Evolutionary conservation across 2,329 filamentous ascomycete genomes (phyloP).

Genomic region (Blumeriella jaapii): DNA sequence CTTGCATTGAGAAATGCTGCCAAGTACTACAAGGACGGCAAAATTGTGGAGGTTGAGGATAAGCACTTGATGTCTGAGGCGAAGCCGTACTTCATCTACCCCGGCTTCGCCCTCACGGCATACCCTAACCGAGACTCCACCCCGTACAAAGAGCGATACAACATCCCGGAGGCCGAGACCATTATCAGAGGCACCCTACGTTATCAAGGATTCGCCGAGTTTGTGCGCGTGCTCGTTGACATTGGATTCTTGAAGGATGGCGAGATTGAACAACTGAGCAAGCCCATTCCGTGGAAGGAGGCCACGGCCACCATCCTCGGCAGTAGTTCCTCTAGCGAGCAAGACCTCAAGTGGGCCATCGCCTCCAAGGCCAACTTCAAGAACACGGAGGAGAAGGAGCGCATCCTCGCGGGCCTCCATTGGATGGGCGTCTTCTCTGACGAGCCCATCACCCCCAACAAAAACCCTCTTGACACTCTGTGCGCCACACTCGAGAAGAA

Average conservation of each 20-base stretch:
- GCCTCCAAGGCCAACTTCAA: slow-evolving; percentile 64
- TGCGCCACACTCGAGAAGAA: slow-evolving; percentile 83
- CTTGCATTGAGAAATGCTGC: slow-evolving; percentile 80
- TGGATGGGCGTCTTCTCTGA: slow-evolving; percentile 64
- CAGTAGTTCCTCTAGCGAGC: slow-evolving; percentile 51
- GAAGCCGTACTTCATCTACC: slow-evolving; percentile 86
- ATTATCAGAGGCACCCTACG: slow-evolving; percentile 76
- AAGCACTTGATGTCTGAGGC: slow-evolving; percentile 74
- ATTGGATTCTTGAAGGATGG: slow-evolving; percentile 78
- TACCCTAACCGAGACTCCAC: slow-evolving; percentile 92
- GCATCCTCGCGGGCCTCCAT: slow-evolving; percentile 58
- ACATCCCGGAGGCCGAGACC: slow-evolving; percentile 83
- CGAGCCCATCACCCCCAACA: slow-evolving; percentile 56
- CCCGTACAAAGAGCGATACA: slow-evolving; percentile 76
- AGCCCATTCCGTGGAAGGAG: slow-evolving; percentile 69
- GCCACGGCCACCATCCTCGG: slow-evolving; percentile 69
- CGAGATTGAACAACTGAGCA: slow-evolving; percentile 51
- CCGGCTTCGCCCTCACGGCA: slow-evolving; percentile 77
- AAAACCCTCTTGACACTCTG: slow-evolving; percentile 80
- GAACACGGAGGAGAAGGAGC: slow-evolving; percentile 54
- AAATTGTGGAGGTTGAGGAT: slow-evolving; percentile 53
- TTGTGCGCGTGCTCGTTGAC: slow-evolving; percentile 78
- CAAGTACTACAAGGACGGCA: slow-evolving; percentile 69
- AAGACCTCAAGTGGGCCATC: slow-evolving; percentile 64
- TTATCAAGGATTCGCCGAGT: slow-evolving; percentile 83